These are phyloP conservation scores for Schrenkiella parvula DNA, from an alignment of 345 rosid genomes.

Conservation along the genomic window DNA sequence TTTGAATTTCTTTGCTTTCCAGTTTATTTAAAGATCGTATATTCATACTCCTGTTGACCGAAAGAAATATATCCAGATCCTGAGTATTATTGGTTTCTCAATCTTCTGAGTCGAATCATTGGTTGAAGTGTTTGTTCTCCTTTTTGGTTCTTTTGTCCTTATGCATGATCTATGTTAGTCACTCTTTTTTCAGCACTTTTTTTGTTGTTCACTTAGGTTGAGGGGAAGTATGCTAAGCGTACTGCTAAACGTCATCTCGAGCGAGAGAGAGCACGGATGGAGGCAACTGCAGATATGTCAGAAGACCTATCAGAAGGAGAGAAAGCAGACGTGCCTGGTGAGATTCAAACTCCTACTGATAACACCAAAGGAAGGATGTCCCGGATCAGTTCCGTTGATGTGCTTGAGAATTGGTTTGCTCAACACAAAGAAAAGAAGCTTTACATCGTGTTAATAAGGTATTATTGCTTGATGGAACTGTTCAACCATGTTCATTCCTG, in stretches of 20 bases:
- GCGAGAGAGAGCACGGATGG: conserved; percentile 58
- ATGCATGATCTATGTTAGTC: not conserved
- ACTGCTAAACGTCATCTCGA: conserved; percentile 52
- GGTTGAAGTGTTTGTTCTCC: too few relatives aligned
- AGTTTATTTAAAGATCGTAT: not conserved
- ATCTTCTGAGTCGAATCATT: not conserved
- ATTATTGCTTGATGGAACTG: not conserved
- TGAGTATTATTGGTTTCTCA: not conserved
- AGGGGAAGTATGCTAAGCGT: conserved; percentile 57
- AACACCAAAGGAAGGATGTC: conserved; percentile 48
- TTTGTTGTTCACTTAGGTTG: conserved; percentile 39
- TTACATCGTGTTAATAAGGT: conserved; percentile 71
- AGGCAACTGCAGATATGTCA: conserved; percentile 70
- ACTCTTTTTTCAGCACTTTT: not conserved
- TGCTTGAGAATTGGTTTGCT: conserved; percentile 56
- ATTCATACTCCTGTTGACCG: not conserved
- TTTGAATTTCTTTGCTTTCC: not conserved
- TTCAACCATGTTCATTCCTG: too few relatives aligned
- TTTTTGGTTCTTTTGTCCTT: not conserved
- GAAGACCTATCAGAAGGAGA: conserved; percentile 77
- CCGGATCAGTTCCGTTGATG: conserved; percentile 50
- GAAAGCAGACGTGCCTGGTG: conserved; percentile 49
- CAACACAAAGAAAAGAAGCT: conserved; percentile 61
- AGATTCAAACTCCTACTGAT: conserved; percentile 50
- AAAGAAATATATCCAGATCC: not conserved